phyloP scores from a whole-genome alignment of 805 yeast genomes.

The Wickerhamia fluorescens region DNA sequence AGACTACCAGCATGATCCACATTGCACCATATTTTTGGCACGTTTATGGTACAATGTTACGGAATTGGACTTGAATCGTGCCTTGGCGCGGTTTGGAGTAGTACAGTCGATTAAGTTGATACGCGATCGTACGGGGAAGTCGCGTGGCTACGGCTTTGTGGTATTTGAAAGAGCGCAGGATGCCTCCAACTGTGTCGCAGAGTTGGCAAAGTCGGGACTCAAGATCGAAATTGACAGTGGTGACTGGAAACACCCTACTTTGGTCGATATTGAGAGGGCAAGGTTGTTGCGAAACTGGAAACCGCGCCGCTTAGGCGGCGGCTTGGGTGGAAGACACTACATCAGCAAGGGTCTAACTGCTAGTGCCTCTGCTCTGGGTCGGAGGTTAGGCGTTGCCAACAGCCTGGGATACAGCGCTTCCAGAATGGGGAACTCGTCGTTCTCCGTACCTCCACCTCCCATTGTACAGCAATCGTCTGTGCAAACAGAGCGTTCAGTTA shows the following conservation, averaged over 20 bases:
- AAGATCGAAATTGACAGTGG: constrained; percentile 12
- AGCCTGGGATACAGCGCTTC: too few relatives aligned
- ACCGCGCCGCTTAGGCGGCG: constrained; percentile 82
- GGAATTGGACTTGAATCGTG: constrained; percentile 62
- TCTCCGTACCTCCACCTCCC: too few relatives aligned
- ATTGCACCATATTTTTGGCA: constrained; percentile 69
- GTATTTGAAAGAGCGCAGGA: constrained; percentile 57
- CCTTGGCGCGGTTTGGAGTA: constrained; percentile 60
- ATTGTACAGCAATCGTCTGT: too few relatives aligned
- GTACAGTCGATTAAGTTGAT: constrained; percentile 47
- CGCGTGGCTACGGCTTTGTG: constrained; percentile 81
- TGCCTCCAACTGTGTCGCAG: constrained; percentile 55
- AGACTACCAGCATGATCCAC: too few relatives aligned
- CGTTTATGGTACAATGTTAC: constrained; percentile 58
- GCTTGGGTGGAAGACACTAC: constrained; percentile 80
- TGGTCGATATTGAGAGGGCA: constrained; percentile 72
- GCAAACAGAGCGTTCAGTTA: constrained; percentile 12
- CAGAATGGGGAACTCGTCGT: too few relatives aligned
- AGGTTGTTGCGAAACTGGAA: constrained; percentile 59
- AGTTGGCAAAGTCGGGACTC: constrained; percentile 41
- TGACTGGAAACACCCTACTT: constrained; percentile 34
- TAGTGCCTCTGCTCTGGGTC: constrained; percentile 31
- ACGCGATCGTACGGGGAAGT: constrained; percentile 36
- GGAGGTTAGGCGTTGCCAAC: constrained; percentile 6
- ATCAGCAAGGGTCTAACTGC: constrained; percentile 28